Percentiles rank a stretch among this genome's conserved stretches.
phyloP scores from a whole-genome alignment of 2,329 filamentous ascomycete genomes.

The Ophiosphaerella herpotricha region DNA sequence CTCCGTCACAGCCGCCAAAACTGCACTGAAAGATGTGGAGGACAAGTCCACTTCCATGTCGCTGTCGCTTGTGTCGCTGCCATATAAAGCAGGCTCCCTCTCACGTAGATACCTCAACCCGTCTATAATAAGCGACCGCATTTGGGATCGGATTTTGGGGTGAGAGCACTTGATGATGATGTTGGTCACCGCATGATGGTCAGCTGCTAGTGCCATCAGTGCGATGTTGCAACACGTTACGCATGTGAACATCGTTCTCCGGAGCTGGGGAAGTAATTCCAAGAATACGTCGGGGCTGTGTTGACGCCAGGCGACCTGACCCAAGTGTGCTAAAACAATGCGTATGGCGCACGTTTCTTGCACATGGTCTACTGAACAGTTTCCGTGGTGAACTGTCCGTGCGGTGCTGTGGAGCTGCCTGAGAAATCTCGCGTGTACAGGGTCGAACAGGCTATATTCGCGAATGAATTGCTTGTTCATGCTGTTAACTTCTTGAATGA shows the following conservation, averaged over 20 bases:
- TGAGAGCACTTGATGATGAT: slow-evolving; percentile 54
- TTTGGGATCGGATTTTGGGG: slow-evolving; percentile 34
- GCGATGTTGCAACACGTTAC: slow-evolving; percentile 61
- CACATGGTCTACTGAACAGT: slow-evolving; percentile 55
- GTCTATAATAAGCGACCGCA: slow-evolving; percentile 36
- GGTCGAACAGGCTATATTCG: slow-evolving; percentile 79
- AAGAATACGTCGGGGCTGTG: slow-evolving; percentile 70
- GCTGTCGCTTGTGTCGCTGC: slow-evolving; percentile 28
- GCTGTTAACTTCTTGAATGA: slow-evolving; percentile 63
- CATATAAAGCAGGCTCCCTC: slow-evolving; percentile 36
- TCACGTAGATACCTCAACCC: slow-evolving; percentile 37
- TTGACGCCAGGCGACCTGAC: slow-evolving; percentile 73
- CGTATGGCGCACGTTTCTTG: slow-evolving; percentile 57
- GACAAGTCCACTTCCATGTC: slow-evolving; percentile 30
- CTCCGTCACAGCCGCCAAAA: slow-evolving; percentile 22
- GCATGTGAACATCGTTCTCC: slow-evolving; percentile 57
- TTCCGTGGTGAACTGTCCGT: slow-evolving; percentile 53
- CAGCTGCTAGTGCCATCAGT: slow-evolving; percentile 64
- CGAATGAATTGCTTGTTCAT: slow-evolving; percentile 77
- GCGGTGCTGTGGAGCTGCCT: slow-evolving; percentile 64
- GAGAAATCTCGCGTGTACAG: slow-evolving; percentile 70
- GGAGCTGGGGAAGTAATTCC: slow-evolving; percentile 58
- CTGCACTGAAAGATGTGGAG: slow-evolving; percentile 10
- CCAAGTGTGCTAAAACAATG: slow-evolving; percentile 67
- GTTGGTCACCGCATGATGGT: slow-evolving; percentile 64